phyloP scores from a whole-genome alignment of 2,329 filamentous ascomycete genomes.

The Neoscytalidium dimidiatum region DNA sequence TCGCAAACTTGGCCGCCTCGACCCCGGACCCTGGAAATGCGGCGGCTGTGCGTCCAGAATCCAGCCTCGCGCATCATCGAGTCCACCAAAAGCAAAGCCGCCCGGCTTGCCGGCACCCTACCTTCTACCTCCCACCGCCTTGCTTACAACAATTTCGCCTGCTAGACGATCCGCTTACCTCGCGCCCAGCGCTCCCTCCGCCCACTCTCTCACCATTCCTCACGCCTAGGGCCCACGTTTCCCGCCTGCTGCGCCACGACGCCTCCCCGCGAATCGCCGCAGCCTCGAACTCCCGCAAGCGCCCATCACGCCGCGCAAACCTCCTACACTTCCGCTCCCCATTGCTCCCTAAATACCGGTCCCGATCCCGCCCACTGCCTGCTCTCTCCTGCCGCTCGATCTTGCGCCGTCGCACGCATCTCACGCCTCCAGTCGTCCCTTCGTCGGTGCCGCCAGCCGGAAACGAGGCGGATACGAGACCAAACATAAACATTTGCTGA shows the following conservation, averaged over 20 bases:
- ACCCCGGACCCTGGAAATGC: neutral
- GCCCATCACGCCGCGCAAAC: neutral
- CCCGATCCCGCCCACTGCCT: neutral
- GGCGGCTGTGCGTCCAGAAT: neutral
- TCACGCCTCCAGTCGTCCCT: neutral
- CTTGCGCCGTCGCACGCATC: neutral
- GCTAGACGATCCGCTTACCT: neutral
- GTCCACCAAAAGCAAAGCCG: neutral
- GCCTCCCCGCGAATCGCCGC: slow-evolving; percentile 8
- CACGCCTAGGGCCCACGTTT: neutral
- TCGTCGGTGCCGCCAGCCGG: neutral
- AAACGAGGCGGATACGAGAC: slow-evolving; percentile 3
- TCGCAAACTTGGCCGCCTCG: neutral
- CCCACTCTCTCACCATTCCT: neutral
- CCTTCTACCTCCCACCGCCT: neutral
- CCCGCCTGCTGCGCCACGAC: slow-evolving; percentile 13
- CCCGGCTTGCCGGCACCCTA: slow-evolving; percentile 6
- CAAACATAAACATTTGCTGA: slow-evolving; percentile 15
- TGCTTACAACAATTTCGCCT: neutral
- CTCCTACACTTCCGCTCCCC: neutral
- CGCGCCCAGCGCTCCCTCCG: neutral
- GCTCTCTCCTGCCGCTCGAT: neutral
- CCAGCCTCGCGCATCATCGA: slow-evolving; percentile 4
- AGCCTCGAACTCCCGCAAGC: neutral
- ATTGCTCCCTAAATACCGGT: neutral